A percentile compares a stretch with the other conserved stretches of the same genome.
phyloP scores from a whole-genome alignment of 352 stramenopile species.

The Aphanomyces euteiches region DNA sequence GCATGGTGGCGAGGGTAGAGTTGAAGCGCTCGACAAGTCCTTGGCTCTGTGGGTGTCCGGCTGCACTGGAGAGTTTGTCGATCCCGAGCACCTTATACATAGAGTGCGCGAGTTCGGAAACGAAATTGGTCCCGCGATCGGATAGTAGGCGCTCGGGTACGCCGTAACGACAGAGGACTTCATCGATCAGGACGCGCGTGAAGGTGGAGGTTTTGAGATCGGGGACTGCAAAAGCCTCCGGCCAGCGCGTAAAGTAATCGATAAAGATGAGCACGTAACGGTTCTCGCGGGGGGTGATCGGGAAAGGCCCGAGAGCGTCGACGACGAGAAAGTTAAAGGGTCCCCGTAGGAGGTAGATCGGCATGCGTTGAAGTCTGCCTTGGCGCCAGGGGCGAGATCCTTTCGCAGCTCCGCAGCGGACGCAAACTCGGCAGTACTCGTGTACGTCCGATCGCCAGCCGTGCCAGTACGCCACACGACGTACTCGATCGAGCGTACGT shows the following conservation, averaged over 20 bases:
- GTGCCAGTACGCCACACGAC: not conserved
- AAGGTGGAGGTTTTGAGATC: conserved; percentile 1
- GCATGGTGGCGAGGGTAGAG: not conserved
- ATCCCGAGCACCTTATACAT: no score
- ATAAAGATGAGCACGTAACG: not conserved
- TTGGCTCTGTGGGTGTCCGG: not conserved
- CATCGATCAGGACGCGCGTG: no score
- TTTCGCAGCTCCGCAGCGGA: not conserved
- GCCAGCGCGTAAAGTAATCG: not conserved
- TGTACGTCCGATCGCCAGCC: not conserved
- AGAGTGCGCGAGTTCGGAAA: not conserved
- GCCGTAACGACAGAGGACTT: not conserved
- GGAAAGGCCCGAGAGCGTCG: not conserved
- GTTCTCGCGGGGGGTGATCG: not conserved
- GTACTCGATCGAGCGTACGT: not conserved
- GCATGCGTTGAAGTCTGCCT: not conserved
- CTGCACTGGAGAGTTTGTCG: not conserved
- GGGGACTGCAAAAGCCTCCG: not conserved
- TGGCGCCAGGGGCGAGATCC: not conserved
- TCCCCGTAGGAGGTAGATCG: not conserved
- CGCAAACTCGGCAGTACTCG: not conserved
- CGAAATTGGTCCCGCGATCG: not conserved
- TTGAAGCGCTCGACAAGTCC: not conserved
- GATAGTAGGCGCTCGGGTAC: not conserved
- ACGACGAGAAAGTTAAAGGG: not conserved